A percentile compares a stretch with the other conserved stretches of the same genome.
Evolutionary conservation across 192 early-diverging fungal genomes (phyloP).

Genomic region (Coemansia sp.): DNA sequence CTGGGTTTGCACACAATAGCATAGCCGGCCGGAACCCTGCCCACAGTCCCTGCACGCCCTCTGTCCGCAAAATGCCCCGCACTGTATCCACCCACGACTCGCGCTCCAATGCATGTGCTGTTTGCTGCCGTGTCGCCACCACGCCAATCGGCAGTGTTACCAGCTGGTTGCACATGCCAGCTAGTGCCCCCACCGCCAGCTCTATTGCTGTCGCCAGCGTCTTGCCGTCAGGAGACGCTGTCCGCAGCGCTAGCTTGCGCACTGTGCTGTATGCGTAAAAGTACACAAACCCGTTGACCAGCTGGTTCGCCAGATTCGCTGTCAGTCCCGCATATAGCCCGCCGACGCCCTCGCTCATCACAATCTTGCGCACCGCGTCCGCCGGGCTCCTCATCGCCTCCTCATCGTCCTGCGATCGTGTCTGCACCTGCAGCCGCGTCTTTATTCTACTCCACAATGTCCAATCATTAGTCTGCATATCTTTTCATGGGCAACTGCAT

Average conservation of each 20-base stretch:
- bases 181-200: constrained; percentile 82
- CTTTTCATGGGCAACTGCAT: neutral
- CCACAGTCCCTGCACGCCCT: constrained; percentile 86
- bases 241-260: constrained; percentile 53
- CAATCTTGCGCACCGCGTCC: constrained; percentile 83
- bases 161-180: constrained; percentile 84
- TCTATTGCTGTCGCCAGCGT: constrained; percentile 83
- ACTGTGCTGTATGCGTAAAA: constrained; percentile 83
- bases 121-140: constrained; percentile 93
- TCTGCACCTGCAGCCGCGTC: constrained; percentile 95
- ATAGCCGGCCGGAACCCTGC: constrained; percentile 89
- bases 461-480: neutral
- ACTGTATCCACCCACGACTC: constrained; percentile 65
- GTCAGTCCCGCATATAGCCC: constrained; percentile 90
- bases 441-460: constrained; percentile 61
- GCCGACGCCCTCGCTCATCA: constrained; percentile 75
- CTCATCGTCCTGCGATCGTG: constrained; percentile 44
- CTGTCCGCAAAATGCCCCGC: constrained; percentile 67
- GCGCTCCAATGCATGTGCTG: constrained; percentile 65
- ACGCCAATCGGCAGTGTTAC: constrained; percentile 93
- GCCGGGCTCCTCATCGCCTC: constrained; percentile 62
- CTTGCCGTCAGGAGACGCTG: constrained; percentile 27
- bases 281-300: constrained; percentile 79
- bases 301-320: constrained; percentile 76
- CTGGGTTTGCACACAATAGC: constrained; percentile 90